phyloP scores from a whole-genome alignment of 768 basidiomycete genomes.

The Pleurotus eryngii region DNA sequence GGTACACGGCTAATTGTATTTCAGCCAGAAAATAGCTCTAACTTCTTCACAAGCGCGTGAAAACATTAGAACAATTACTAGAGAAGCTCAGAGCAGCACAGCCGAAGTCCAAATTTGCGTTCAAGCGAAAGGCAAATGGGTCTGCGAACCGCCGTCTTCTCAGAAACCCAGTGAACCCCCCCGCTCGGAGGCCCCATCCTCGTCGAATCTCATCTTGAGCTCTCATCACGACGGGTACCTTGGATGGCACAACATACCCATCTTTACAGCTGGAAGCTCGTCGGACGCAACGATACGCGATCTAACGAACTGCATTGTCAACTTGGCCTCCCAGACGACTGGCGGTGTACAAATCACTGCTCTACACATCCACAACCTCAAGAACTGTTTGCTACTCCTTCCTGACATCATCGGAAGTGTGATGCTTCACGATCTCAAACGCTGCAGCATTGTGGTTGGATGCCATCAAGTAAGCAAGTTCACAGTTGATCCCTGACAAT shows the following conservation, averaged over 20 bases:
- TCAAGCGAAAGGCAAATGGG: constrained; percentile 45
- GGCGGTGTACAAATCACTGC: constrained; percentile 40
- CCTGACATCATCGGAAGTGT: constrained; percentile 69
- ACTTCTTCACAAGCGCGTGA: constrained; percentile 54
- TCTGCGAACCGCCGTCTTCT: constrained; percentile 9
- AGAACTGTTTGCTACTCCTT: constrained; percentile 60
- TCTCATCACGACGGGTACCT: constrained; percentile 45
- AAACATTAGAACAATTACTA: constrained; percentile 52
- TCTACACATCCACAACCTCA: constrained; percentile 61
- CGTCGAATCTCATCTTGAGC: constrained; percentile 40
- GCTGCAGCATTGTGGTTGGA: constrained; percentile 65
- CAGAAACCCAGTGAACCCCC: neutral
- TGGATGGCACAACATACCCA: constrained; percentile 36
- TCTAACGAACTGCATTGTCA: constrained; percentile 66
- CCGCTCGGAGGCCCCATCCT: constrained; percentile 1
- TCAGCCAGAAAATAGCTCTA: constrained; percentile 53
- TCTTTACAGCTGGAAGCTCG: constrained; percentile 13
- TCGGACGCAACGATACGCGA: constrained; percentile 65
- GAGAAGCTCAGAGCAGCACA: constrained; percentile 45
- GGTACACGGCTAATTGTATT: constrained; percentile 35
- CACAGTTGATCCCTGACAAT: neutral
- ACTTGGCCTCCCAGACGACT: constrained; percentile 37
- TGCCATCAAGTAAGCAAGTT: constrained; percentile 72
- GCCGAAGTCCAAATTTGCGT: constrained; percentile 59
- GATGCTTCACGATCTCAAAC: constrained; percentile 59